Evolutionary conservation across 805 yeast genomes (phyloP), one percentile per base, ranked within the genome.

Genomic region (Clavispora asparagi): DNA sequence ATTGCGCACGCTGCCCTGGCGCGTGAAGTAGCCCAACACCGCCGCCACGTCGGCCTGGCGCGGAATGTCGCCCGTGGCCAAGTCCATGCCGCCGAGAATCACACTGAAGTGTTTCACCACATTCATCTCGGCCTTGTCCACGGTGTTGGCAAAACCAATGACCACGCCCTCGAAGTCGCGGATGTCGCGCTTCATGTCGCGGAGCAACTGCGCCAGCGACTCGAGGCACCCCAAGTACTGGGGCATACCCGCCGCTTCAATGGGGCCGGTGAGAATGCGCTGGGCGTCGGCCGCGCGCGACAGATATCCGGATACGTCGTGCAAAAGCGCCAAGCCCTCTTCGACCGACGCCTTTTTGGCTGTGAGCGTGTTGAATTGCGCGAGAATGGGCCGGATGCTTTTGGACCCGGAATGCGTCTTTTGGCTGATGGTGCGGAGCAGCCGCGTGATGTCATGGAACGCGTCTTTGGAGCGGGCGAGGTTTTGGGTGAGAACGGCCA

Each of bases 401-500:
- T 67, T 64, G 48, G 82, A 79, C 1, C 92, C 85, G 19, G 73
- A 71, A 23, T 70, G 59, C 7, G 90, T 75, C 43, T 75, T 76
- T 28, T 62, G 62, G 7, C 82, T 72, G 44, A 90, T 76, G 41
- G 68, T 70, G 28, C 63, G 69, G 37, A 88, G 69, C 2, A 88
- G 81, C 26, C 66, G 64, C 10, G 79, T 70, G 45, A 90, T 82
- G 39, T 76, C 65, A 1, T 63, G 58, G 9, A 89, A 77, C 36
- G 88, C 64, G 16, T 70, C 72, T 35, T 77, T 76, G 3, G 88
- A 78, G 44, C 80, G 76, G 41, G 73, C 64, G 30, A 91, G 71
- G 44, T 85, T 83, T 57, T 86, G 94, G 43, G 87, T 85, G 29
- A 90, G 74, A 5, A 90, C 90, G 2, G 88, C 83, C 30, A 88